Evolutionary conservation across 495 filamentous ascomycete species (phyloP).

Genomic region (Oleoguttula mirabilis): DNA sequence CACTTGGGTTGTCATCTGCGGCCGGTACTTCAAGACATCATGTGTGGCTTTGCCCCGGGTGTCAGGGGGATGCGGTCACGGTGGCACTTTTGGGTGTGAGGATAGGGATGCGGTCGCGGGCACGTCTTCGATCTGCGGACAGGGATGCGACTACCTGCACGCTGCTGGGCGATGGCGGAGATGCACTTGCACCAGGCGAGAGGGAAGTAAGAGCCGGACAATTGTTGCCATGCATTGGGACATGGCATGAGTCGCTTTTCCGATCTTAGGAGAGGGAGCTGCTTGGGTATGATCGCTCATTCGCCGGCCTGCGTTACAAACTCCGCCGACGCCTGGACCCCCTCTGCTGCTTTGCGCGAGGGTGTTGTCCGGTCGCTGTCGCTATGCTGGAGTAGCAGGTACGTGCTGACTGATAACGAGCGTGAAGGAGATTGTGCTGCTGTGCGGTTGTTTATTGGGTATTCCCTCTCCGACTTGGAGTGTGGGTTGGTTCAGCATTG

Average conservation of each 20-base stretch:
- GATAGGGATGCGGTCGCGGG: slow-evolving; percentile 1
- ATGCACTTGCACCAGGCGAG: neutral
- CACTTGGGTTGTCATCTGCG: no score
- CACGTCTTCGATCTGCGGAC: neutral
- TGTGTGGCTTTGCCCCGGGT: slow-evolving; percentile 29
- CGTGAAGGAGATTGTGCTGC: slow-evolving; percentile 20
- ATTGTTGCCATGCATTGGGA: slow-evolving; percentile 19
- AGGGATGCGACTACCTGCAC: neutral
- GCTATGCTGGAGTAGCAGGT: slow-evolving; percentile 5
- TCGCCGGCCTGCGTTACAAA: slow-evolving; percentile 16
- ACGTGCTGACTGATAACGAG: slow-evolving; percentile 30
- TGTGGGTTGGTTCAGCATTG: slow-evolving; percentile 14
- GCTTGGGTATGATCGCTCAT: slow-evolving; percentile 30
- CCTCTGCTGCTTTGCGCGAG: slow-evolving; percentile 6
- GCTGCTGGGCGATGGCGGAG: neutral
- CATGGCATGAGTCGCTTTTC: slow-evolving; percentile 16
- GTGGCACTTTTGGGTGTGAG: neutral
- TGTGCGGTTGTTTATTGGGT: slow-evolving; percentile 16
- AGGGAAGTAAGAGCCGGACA: slow-evolving; percentile 26
- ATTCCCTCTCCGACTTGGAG: slow-evolving; percentile 13
- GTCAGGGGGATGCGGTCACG: no score
- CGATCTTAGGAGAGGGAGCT: slow-evolving; percentile 8
- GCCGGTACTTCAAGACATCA: no score
- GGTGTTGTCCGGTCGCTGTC: slow-evolving; percentile 16
- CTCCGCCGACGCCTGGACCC: neutral